Conservation (phyloP, 371 early-diverging fungal genomes). For the Rhizopus delemar region DNA sequence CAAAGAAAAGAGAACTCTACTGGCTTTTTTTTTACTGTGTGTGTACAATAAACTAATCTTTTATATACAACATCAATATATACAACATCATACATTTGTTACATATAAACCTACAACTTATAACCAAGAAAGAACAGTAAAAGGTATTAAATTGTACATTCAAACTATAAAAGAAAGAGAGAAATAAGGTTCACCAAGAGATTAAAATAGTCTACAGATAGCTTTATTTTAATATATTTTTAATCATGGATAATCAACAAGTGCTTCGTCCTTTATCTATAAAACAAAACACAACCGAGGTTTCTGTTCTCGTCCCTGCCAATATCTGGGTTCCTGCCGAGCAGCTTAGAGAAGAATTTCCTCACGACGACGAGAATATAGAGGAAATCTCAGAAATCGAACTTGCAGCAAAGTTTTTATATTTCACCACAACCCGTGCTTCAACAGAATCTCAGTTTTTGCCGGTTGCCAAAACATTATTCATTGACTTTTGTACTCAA, state of each 20-base stretch:
- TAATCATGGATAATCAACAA: conserved; percentile 36
- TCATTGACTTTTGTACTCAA: conserved; percentile 72
- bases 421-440: conserved; percentile 65
- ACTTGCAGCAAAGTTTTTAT: conserved; percentile 75
- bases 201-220: background rate
- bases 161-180: too few species aligned
- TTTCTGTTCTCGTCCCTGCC: conserved; percentile 81
- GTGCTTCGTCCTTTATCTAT: conserved; percentile 78
- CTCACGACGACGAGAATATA: conserved; percentile 53
- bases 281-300: conserved; percentile 79
- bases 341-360: conserved; percentile 80
- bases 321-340: conserved; percentile 91
- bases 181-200: background rate
- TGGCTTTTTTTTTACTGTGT: background rate
- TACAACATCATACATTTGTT: conserved; percentile 20
- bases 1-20: background rate
- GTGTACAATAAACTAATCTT: conserved; percentile 14
- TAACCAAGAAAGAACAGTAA: background rate
- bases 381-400: conserved; percentile 71
- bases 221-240: conserved; percentile 5
- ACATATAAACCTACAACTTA: conserved; percentile 1
- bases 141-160: too few species aligned
- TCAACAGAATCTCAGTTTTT: conserved; percentile 64
- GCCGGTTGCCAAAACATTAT: conserved; percentile 76
- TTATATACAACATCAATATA: background rate